Percentiles rank a stretch among this genome's conserved stretches.
These are phyloP conservation scores for Leccinellum rugosiceps DNA, from an alignment of 768 basidiomycete genomes.

Conservation along the genomic window DNA sequence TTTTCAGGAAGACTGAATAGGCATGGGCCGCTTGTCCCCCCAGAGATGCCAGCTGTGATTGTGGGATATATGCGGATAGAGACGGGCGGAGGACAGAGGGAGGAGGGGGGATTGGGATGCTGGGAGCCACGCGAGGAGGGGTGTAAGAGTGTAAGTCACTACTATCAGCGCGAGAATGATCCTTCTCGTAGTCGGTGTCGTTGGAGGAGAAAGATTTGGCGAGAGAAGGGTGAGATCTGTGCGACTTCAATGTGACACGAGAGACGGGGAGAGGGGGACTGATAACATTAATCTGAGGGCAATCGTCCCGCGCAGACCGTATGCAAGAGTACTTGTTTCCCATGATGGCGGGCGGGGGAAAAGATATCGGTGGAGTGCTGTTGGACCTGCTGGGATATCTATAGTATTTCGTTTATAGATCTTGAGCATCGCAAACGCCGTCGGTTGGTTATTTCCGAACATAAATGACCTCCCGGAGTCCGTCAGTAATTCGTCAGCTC, in stretches of 20 bases:
- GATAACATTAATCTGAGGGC: slow-evolving; percentile 3
- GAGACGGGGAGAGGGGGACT: slow-evolving; percentile 20
- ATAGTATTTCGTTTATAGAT: slow-evolving; percentile 16
- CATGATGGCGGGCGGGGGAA: slow-evolving; percentile 18
- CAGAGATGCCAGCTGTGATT: slow-evolving; percentile 16
- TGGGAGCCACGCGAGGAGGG: neutral
- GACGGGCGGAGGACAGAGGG: slow-evolving; percentile 6
- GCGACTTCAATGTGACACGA: slow-evolving; percentile 39
- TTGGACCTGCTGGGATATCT: neutral
- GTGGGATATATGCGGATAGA: slow-evolving; percentile 28
- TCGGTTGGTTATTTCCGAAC: neutral
- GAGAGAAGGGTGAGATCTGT: slow-evolving; percentile 34
- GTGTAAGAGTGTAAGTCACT: slow-evolving; percentile 1
- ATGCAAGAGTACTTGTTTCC: slow-evolving; percentile 30
- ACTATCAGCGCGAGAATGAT: slow-evolving; percentile 10
- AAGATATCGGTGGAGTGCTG: neutral
- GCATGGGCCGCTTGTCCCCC: slow-evolving; percentile 39
- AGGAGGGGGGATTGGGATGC: neutral
- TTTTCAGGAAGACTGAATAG: slow-evolving; percentile 46
- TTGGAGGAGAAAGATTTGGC: slow-evolving; percentile 37
- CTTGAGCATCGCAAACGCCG: neutral
- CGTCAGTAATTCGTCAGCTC: neutral
- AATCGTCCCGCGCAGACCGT: slow-evolving; percentile 5
- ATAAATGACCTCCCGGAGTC: neutral
- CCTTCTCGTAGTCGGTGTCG: slow-evolving; percentile 38